Base-by-base conservation (phyloP, 1,284 basidiomycete genomes). In the Austropuccinia psidii region DNA sequence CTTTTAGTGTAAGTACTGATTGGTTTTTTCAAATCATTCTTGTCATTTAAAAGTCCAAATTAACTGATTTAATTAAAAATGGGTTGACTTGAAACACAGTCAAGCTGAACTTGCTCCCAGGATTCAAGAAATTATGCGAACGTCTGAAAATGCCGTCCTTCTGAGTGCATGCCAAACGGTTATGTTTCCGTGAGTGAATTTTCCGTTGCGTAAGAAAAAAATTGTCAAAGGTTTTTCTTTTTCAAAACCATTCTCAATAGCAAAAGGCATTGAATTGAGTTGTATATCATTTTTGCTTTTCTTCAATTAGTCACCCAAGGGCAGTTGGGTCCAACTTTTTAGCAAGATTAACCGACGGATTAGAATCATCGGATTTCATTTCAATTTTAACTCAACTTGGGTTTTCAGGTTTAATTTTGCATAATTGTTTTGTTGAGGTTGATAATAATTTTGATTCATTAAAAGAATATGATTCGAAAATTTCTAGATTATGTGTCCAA, bases 161-260 rank as follows among this genome's bases (percentile, higher is more conserved):
- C 39, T 73, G 37, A 73, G 64, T 29, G 57, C 69, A n/a, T 73
- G 69, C 55, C 69, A 73, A 50, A 55, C 60, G 15, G 69, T 73
- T 17, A 73, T 73, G 69, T 73, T 73, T 47, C 69, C 69, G 68
- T 70, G n/a, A 49, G 68, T 58, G 1, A 33, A 7, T 11, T 9
- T 54, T 27, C 17, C 21, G 3, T 61, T 41, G 11, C 1, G 54
- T 24, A 24, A 21, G 17, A 27, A 55, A 27, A 4, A 33, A 33
- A 6, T 15, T 15, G 9, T 15, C n/a, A n/a, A n/a, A n/a, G n/a
- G n/a, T n/a, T n/a, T n/a, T n/a, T n/a, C n/a, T 19, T 35, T 6
- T 19, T 6, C 29, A 50, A 5, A 50, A n/a, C 29, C 29, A 58
- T 24, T 3, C 41, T 19, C 29, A 37, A 19, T 7, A 33, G 13